phyloP scores from a whole-genome alignment of 2,329 filamentous ascomycete species.

The Xenoacremonium recifei region DNA sequence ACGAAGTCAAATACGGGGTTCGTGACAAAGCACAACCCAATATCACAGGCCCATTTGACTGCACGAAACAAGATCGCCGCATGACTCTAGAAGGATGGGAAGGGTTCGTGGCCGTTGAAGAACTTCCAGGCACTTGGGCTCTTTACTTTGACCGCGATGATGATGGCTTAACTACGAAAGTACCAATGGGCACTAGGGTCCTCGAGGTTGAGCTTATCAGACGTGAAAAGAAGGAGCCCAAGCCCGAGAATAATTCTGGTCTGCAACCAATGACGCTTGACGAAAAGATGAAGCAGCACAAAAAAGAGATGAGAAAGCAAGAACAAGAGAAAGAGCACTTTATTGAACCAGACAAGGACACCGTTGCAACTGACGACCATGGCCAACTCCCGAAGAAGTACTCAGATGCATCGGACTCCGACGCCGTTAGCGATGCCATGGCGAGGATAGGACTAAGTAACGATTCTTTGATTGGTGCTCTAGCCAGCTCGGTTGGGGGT shows the following conservation, averaged over 20 bases:
- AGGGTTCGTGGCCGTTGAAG: slow-evolving; percentile 47
- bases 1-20: slow-evolving; percentile 46
- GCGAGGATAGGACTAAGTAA: slow-evolving; percentile 16
- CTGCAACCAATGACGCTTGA: slow-evolving; percentile 21
- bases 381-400: slow-evolving; percentile 10
- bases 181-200: slow-evolving; percentile 46
- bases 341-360: slow-evolving; percentile 2
- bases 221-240: slow-evolving; percentile 42
- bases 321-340: slow-evolving; percentile 22
- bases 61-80: slow-evolving; percentile 50
- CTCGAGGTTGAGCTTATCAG: slow-evolving; percentile 55
- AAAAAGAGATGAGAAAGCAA: slow-evolving; percentile 17
- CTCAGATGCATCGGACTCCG: slow-evolving; percentile 10
- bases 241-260: slow-evolving; percentile 18
- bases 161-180: slow-evolving; percentile 42
- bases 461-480: neutral
- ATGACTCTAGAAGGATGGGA: slow-evolving; percentile 50
- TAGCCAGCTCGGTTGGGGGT: slow-evolving; percentile 6
- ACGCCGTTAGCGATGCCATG: slow-evolving; percentile 20
- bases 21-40: slow-evolving; percentile 42
- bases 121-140: slow-evolving; percentile 40
- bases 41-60: slow-evolving; percentile 49
- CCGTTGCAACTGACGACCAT: neutral
- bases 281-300: slow-evolving; percentile 29
- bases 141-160: slow-evolving; percentile 49